Base-by-base conservation (phyloP, 192 early-diverging fungal species). In the Coemansia aciculifera region DNA sequence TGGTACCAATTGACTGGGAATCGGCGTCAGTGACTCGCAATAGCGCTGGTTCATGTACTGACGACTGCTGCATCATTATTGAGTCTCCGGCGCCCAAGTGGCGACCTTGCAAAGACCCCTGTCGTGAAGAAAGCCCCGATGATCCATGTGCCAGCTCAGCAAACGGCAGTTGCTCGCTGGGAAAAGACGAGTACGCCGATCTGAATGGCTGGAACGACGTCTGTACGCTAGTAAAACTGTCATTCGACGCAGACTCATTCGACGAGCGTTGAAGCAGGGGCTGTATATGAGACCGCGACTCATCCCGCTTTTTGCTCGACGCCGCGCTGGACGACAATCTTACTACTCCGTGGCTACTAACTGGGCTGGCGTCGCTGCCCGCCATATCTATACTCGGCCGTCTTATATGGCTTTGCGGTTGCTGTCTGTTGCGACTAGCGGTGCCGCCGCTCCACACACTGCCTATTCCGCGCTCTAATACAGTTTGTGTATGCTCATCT, bases 111-210 rank as follows among this genome's bases (percentile, higher is more conserved):
- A 63, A 9, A 52, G 56, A 24, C 59, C 12, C 24, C 49, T 63
- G 69, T 23, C 52, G 52, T 1, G 69, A 64, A 31, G 62, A 63
- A 10, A 40, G 19, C 19, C 43, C 38, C 19, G 48, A 44, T 4
- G 69, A 60, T 0, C 32, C 39, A 34, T 39, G 63, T 13, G 65
- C 27, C 24, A 48, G 23, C 19, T 54, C 61, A 2, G 62, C 51
- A 42, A 66, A 36, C 27, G 42, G 39, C 8, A 62, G 54, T 19
- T 59, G 67, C 17, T 62, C 65, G n/a, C 48, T 59, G 1, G 59
- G 60, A 3, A 73, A 52, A 3, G 79, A 82, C 34, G 79, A 77
- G 31, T 69, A 66, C 5, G 72, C 74, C 1, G 79, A 77, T 19
- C 64, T 54, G 37, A 75, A 75, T 32, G 34, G 69, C 67, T 80